A percentile compares a stretch with the other conserved stretches of the same genome.
These are phyloP conservation scores for Trichothecium sympodiale DNA, from an alignment of 2,329 filamentous ascomycete species.

Conservation along the genomic window DNA sequence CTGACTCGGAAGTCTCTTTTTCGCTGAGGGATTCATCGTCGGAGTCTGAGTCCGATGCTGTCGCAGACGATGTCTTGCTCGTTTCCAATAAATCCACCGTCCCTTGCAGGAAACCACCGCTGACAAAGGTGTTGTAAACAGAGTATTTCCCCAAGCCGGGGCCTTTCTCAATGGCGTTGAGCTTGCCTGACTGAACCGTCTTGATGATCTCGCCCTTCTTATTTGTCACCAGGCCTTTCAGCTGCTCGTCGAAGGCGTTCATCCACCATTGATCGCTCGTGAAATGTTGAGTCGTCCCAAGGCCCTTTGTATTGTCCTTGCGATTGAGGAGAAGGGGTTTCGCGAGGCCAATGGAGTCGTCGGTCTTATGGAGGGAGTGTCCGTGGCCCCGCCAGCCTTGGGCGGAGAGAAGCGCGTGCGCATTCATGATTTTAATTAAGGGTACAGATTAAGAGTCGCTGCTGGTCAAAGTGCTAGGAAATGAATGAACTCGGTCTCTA, in stretches of 20 bases:
- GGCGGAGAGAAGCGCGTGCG: slow-evolving; percentile 67
- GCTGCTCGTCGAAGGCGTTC: slow-evolving; percentile 81
- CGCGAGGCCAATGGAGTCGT: slow-evolving; percentile 64
- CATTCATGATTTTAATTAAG: too few relatives aligned
- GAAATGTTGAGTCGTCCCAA: slow-evolving; percentile 63
- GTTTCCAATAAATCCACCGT: slow-evolving; percentile 38
- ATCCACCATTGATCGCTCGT: slow-evolving; percentile 91
- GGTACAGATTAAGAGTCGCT: too few relatives aligned
- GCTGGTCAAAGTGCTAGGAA: too few relatives aligned
- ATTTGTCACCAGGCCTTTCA: slow-evolving; percentile 65
- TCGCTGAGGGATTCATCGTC: slow-evolving; percentile 11
- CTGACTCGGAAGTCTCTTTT: slow-evolving; percentile 8
- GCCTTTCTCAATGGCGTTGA: slow-evolving; percentile 45
- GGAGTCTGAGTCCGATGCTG: slow-evolving; percentile 11
- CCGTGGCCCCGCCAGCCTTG: slow-evolving; percentile 88
- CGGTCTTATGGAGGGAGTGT: slow-evolving; percentile 70
- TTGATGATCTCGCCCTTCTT: slow-evolving; percentile 42
- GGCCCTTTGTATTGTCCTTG: slow-evolving; percentile 69
- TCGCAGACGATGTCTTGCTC: slow-evolving; percentile 1
- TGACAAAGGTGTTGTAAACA: slow-evolving; percentile 77
- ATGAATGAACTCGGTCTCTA: too few relatives aligned
- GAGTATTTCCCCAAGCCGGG: slow-evolving; percentile 42
- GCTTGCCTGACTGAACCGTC: slow-evolving; percentile 40
- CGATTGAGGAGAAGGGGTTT: slow-evolving; percentile 75
- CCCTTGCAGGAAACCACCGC: slow-evolving; percentile 65